phyloP scores from a whole-genome alignment of 331 rosid genomes.

The Acacia concinna region DNA sequence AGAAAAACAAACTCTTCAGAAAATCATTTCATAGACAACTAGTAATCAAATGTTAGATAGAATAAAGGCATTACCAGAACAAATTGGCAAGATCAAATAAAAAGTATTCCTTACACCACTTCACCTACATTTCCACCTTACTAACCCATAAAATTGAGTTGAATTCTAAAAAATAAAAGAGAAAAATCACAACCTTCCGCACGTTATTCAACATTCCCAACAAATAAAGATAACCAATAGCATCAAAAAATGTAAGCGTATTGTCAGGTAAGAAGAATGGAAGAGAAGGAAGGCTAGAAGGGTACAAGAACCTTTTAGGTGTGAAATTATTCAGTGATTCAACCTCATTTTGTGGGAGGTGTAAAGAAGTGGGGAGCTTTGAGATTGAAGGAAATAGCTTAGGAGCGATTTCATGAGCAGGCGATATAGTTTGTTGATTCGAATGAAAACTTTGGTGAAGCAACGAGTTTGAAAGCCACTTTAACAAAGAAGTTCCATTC shows the following conservation, averaged over 20 bases:
- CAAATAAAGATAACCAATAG: background rate
- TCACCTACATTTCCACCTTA: background rate
- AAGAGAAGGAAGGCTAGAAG: slow-evolving; percentile 79
- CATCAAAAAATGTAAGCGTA: slow-evolving; percentile 29
- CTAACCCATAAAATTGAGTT: background rate
- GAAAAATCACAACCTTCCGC: background rate
- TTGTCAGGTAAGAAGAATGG: slow-evolving; percentile 82
- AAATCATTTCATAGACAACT: background rate
- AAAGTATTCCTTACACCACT: background rate
- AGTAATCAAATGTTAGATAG: background rate
- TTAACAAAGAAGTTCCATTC: slow-evolving; percentile 56
- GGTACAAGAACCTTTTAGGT: slow-evolving; percentile 54
- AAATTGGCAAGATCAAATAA: background rate
- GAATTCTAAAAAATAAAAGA: background rate
- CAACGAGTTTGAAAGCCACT: slow-evolving; percentile 49
- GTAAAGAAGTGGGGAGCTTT: slow-evolving; percentile 40
- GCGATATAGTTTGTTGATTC: slow-evolving; percentile 33
- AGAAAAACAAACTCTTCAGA: background rate
- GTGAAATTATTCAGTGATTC: slow-evolving; percentile 45
- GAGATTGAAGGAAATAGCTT: slow-evolving; percentile 64
- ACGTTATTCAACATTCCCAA: background rate
- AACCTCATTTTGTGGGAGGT: slow-evolving; percentile 60
- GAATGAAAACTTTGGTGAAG: slow-evolving; percentile 32
- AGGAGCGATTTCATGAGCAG: slow-evolving; percentile 46
- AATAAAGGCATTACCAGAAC: background rate